phyloP scores from a whole-genome alignment of 768 basidiomycete genomes.

The Phylloporus scabripes region DNA sequence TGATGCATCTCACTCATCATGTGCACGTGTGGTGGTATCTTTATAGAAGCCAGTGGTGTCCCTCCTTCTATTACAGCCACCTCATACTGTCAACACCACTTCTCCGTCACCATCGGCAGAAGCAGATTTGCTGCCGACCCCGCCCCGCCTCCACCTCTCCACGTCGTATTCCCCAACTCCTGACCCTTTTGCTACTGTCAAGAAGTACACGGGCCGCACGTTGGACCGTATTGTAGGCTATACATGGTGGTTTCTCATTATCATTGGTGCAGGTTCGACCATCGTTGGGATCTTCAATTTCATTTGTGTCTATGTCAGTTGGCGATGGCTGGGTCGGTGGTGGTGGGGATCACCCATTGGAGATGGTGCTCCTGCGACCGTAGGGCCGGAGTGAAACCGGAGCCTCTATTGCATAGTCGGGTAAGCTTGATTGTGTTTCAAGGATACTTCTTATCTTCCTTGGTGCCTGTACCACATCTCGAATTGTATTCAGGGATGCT shows the following conservation, averaged over 20 bases:
- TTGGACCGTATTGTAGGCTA: slow-evolving; percentile 75
- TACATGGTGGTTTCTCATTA: slow-evolving; percentile 69
- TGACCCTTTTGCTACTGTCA: slow-evolving; percentile 48
- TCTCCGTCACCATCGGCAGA: slow-evolving; percentile 15
- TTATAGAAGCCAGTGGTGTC: slow-evolving; percentile 81
- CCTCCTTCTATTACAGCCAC: slow-evolving; percentile 57
- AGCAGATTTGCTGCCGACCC: slow-evolving; percentile 18
- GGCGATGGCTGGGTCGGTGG: slow-evolving; percentile 50
- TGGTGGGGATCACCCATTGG: slow-evolving; percentile 12
- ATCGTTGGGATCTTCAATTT: slow-evolving; percentile 70
- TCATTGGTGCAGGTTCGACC: slow-evolving; percentile 73
- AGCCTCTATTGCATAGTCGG: background rate
- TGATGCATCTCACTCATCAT: background rate
- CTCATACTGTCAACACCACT: slow-evolving; percentile 2
- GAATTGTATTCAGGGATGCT: too few relatives aligned
- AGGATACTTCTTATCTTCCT: background rate
- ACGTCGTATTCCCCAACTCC: slow-evolving; percentile 44
- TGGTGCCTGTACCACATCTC: background rate
- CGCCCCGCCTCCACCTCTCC: slow-evolving; percentile 49
- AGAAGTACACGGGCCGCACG: slow-evolving; percentile 58
- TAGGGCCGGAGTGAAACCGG: slow-evolving; percentile 15
- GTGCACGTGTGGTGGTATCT: background rate
- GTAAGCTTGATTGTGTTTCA: background rate
- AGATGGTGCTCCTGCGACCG: slow-evolving; percentile 1
- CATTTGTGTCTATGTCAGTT: slow-evolving; percentile 58